These are phyloP conservation scores for Chrysopogon serrulatus DNA, from an alignment of 176 grass and related monocot species.

Conservation along the genomic window DNA sequence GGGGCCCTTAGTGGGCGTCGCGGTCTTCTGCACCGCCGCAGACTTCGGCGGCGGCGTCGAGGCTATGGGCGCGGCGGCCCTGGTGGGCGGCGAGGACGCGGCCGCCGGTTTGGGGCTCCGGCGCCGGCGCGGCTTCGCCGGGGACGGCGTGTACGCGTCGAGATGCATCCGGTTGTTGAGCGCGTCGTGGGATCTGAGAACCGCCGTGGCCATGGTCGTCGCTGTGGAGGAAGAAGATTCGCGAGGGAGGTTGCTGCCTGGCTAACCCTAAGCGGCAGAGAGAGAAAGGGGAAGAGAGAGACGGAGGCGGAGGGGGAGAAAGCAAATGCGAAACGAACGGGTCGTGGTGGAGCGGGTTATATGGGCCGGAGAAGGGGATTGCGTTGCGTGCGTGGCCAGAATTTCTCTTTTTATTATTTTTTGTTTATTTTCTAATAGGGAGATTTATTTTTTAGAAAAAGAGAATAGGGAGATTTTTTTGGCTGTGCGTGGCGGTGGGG, in stretches of 20 bases:
- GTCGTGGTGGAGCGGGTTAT: neutral
- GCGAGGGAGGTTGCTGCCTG: neutral
- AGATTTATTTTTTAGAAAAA: too few species aligned
- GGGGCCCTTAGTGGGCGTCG: neutral
- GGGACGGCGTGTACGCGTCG: constrained; percentile 33
- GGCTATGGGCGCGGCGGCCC: neutral
- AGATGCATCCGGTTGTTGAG: constrained; percentile 35
- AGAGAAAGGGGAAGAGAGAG: neutral
- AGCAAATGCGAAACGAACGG: neutral
- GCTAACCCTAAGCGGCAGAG: constrained; percentile 25
- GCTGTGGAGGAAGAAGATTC: too few species aligned
- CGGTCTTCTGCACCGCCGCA: neutral
- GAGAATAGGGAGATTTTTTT: neutral
- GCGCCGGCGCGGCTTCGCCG: constrained; percentile 15
- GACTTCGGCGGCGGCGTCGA: neutral
- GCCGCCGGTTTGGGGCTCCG: constrained; percentile 1
- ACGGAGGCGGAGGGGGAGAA: neutral
- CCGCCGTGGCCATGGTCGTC: constrained; percentile 36
- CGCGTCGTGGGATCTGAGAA: constrained; percentile 46
- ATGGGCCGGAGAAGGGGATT: neutral
- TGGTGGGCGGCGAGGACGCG: neutral
- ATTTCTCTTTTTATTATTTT: neutral
- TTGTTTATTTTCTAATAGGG: too few species aligned
- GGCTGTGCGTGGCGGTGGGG: neutral
- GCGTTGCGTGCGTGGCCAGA: constrained; percentile 3